Base-by-base conservation (phyloP, 768 basidiomycete genomes). In the Leucocoprinus birnbaumii region DNA sequence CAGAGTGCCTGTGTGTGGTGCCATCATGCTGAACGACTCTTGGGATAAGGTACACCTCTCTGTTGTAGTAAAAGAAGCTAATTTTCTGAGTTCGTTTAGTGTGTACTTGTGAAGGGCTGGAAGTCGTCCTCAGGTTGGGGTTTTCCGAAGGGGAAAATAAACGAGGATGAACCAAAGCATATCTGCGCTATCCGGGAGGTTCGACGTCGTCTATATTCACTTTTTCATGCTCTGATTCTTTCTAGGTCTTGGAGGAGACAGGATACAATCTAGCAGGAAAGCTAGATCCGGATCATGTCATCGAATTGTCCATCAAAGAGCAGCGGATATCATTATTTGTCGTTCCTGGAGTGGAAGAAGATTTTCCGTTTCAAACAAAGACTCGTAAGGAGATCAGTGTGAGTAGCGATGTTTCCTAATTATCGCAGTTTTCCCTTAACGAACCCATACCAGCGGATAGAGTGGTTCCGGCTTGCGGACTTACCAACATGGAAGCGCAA, bases 131-230 rank as follows among this genome's bases (percentile, higher is more conserved):
- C 97, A 2, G 92, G 94, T 6, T 99, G 97, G 97, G 89, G 93
- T n/a, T 99, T 98, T 70, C 97, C 97, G 6, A 91, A 96, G 67
- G 97, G 97, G n/a, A 99, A 99, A 73, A 98, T 98, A 69, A 99
- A 99, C 63, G 87, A 95, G 67, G 83, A 89, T 57, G 97, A 99
- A 67, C 84, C 87, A 7, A 82, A 86, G 53, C 79, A 81, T 47
- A 80, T 79, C 52, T 99, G 97, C 70, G 97, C 96, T 2, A 79
- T 91, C 51, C 85, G 97, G 68, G 97, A 99, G 76, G 96, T 95
- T 58, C 52, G 83, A 64, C 9, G 7, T 56, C 50, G 34, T 40
- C n/a, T 46, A n/a, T n/a, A n/a, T n/a, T 19, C 19, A 21, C 22
- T 22, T 9, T 24, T 41, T 34, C 10, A 27, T 37, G 62, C 62